Evolutionary conservation across 306 rosid species (phyloP).

Genomic region (Trifolium fragiferum): DNA sequence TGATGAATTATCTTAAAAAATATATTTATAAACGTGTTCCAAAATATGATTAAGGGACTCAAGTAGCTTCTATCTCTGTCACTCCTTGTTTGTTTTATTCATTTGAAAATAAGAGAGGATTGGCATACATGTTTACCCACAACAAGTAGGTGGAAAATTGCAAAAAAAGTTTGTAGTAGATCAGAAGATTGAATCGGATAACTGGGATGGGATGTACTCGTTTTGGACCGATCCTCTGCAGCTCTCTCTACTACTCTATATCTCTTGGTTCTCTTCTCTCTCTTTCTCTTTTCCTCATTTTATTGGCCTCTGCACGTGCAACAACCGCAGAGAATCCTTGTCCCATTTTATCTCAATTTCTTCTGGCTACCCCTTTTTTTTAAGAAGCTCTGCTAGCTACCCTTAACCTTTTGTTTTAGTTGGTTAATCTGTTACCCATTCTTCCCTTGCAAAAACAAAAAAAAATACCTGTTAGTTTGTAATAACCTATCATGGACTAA

Average conservation of each 20-base stretch:
- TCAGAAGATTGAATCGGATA: not conserved
- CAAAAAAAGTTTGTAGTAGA: not conserved
- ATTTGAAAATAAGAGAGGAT: not conserved
- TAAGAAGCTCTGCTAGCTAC: no score
- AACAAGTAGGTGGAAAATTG: not conserved
- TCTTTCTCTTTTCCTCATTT: not conserved
- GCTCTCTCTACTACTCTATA: not conserved
- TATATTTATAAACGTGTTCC: not conserved
- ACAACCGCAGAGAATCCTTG: not conserved
- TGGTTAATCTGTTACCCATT: no score
- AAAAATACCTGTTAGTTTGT: no score
- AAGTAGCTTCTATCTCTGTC: not conserved
- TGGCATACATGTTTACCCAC: not conserved
- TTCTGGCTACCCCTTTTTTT: no score
- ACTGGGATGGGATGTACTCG: not conserved
- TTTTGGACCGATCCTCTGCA: not conserved
- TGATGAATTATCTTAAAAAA: not conserved
- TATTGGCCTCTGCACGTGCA: not conserved
- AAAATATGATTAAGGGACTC: not conserved
- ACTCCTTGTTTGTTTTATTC: not conserved
- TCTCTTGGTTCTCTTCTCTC: not conserved
- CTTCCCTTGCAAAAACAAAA: no score
- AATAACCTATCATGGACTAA: not conserved
- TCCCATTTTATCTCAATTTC: slow-evolving; percentile 3
- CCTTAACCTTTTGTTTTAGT: no score